Base-by-base conservation (phyloP, 805 yeast species). In the Suhomyces sp. region DNA sequence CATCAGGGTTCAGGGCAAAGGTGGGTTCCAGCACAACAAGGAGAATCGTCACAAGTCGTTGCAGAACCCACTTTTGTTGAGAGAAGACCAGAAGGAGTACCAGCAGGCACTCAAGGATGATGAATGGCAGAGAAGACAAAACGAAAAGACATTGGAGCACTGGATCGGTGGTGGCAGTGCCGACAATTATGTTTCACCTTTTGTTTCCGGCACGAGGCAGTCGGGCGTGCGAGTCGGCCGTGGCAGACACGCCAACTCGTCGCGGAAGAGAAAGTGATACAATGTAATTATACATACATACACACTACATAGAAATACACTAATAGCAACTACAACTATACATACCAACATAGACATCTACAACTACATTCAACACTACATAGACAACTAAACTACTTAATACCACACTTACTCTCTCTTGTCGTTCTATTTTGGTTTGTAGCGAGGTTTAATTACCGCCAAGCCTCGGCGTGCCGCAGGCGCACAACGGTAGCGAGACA, bases 81-180 rank as follows among this genome's bases (percentile, higher is more conserved):
- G 96, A 61, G 98, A 89, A 69, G 99, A 94, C 71, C 97, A 94
- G 74, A 89, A 88, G 63, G 99, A 94, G 70, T 94, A 94, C 69
- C 83, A 84, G 58, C 85, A 87, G 68, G 96, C 97, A 1, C 67
- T 93, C 54, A 91, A 91, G 67, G 86, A 89, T 62, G 96, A 92
- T 51, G 85, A 86, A 44, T 90, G 97, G 96, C 87, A 85, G 60
- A 82, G 88, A 63, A 80, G 88, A 62, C 88, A 89, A 62, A 90
- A 89, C 62, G 97, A 92, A 63, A 92, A 92, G 68, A 76, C 88
- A 53, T 73, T 91, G 57, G 85, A 87, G 60, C 90, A 90, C 62
- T 94, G 96, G 87, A 85, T 92, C 48, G 97, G 97, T 15, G 96
- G 96, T n/a, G 94, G 94, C 5, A 84, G 91, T 50, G 92, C 97